Conservation (phyloP, 1,284 basidiomycete species). For the Marasmius tenuissimus region DNA sequence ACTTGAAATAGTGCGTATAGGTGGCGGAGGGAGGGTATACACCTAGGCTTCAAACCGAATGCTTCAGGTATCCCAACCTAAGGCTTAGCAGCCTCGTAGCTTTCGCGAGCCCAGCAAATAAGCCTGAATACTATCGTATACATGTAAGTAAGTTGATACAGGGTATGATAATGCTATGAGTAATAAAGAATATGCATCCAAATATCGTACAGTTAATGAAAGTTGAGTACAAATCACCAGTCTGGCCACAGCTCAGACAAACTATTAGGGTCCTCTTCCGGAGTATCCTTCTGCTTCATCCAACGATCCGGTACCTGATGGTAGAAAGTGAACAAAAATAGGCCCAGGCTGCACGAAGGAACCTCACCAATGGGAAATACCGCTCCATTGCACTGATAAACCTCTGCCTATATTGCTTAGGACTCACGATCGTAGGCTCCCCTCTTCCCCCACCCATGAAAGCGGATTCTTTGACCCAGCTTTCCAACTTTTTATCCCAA, state of each 20-base stretch:
- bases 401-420: slow-evolving; percentile 81
- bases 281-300: slow-evolving; percentile 79
- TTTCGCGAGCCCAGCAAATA: neutral
- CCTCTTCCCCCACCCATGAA: slow-evolving; percentile 84
- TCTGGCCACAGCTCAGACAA: slow-evolving; percentile 18
- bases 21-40: no score
- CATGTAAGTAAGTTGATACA: neutral
- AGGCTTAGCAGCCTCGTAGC: neutral
- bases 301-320: slow-evolving; percentile 78
- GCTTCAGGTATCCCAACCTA: no score
- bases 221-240: slow-evolving; percentile 8
- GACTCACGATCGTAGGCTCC: slow-evolving; percentile 91
- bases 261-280: slow-evolving; percentile 66
- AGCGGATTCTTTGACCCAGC: slow-evolving; percentile 94
- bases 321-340: slow-evolving; percentile 1
- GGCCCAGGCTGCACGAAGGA: neutral
- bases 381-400: slow-evolving; percentile 92
- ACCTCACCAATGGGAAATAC: slow-evolving; percentile 80
- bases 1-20: no score
- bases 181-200: neutral
- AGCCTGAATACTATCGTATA: neutral
- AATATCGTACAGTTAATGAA: no score
- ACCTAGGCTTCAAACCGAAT: no score
- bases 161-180: neutral
- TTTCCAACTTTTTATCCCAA: slow-evolving; percentile 98